A percentile compares a stretch with the other conserved stretches of the same genome.
Conservation (phyloP, 1,284 basidiomycete species). For the Puccinia brachypodii region DNA sequence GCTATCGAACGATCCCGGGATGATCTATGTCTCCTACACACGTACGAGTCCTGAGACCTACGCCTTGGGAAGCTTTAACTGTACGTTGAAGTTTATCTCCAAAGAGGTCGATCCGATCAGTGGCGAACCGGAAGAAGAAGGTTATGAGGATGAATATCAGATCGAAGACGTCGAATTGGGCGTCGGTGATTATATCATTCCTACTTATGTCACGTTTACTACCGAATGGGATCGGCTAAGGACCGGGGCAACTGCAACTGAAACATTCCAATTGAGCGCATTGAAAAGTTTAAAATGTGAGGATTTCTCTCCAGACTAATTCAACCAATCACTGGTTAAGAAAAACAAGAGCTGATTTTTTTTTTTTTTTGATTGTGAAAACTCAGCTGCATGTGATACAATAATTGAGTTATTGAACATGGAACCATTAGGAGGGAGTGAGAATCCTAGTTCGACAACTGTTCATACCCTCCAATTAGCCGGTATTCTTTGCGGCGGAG, state of each 20-base stretch:
- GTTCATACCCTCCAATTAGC: constrained; percentile 94
- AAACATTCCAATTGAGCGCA: constrained; percentile 89
- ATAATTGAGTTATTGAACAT: constrained; percentile 92
- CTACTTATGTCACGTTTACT: constrained; percentile 84
- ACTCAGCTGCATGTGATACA: constrained; percentile 81
- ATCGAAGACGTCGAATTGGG: constrained; percentile 96
- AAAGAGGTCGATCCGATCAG: constrained; percentile 96
- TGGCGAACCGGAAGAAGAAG: constrained; percentile 96
- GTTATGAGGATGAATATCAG: constrained; percentile 98
- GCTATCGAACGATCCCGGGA: constrained; percentile 65
- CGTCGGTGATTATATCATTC: constrained; percentile 88
- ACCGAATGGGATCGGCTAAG: constrained; percentile 93
- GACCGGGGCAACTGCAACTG: constrained; percentile 72
- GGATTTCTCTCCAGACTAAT: constrained; percentile 54
- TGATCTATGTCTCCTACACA: constrained; percentile 91
- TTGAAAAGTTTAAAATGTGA: constrained; percentile 90
- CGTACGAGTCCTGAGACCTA: constrained; percentile 75
- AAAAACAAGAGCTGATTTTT: constrained; percentile 21
- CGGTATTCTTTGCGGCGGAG: constrained; percentile 69
- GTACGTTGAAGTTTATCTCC: constrained; percentile 91
- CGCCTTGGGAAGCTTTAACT: constrained; percentile 80
- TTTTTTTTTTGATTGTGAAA: constrained; percentile 48
- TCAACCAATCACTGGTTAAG: background rate
- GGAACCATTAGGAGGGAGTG: constrained; percentile 89
- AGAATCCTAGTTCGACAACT: constrained; percentile 73